A percentile compares a stretch with the other conserved stretches of the same genome.
These are phyloP conservation scores for Rauvolfia tetraphylla DNA, from an alignment of 257 asterid genomes.

Conservation along the genomic window DNA sequence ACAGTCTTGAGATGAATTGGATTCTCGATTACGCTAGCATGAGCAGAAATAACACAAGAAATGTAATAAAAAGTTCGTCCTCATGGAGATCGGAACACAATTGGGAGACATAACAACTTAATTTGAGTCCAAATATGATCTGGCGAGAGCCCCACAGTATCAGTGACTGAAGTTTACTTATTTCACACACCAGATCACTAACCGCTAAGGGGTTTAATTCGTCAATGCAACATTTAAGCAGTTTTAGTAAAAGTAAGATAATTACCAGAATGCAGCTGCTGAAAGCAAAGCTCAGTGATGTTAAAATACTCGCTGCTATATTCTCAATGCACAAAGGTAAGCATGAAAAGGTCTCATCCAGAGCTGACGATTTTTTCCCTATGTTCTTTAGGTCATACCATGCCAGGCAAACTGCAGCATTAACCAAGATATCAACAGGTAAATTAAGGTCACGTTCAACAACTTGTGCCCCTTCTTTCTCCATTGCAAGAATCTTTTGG, in stretches of 20 bases:
- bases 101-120: not conserved
- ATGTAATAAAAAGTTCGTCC: not conserved
- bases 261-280: slow-evolving; percentile 92
- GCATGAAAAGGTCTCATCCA: slow-evolving; percentile 72
- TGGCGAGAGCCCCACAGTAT: not conserved
- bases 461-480: slow-evolving; percentile 79
- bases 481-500: slow-evolving; percentile 82
- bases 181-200: not conserved
- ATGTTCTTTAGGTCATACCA: slow-evolving; percentile 88
- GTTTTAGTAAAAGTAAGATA: slow-evolving; percentile 18
- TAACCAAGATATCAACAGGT: slow-evolving; percentile 72
- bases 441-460: slow-evolving; percentile 79
- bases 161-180: not conserved
- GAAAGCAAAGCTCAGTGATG: slow-evolving; percentile 91
- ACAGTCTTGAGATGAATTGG: not conserved
- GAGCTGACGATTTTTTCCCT: slow-evolving; percentile 75
- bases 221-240: not conserved
- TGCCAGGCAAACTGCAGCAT: slow-evolving; percentile 73
- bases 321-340: slow-evolving; percentile 85
- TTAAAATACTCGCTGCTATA: slow-evolving; percentile 74
- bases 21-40: too few relatives aligned
- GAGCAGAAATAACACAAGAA: slow-evolving; percentile 2
- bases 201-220: not conserved
- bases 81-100: not conserved
- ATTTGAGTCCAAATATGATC: not conserved